Base-by-base conservation (phyloP, 352 stramenopile genomes). In the Globisporangium acanthophoron region DNA sequence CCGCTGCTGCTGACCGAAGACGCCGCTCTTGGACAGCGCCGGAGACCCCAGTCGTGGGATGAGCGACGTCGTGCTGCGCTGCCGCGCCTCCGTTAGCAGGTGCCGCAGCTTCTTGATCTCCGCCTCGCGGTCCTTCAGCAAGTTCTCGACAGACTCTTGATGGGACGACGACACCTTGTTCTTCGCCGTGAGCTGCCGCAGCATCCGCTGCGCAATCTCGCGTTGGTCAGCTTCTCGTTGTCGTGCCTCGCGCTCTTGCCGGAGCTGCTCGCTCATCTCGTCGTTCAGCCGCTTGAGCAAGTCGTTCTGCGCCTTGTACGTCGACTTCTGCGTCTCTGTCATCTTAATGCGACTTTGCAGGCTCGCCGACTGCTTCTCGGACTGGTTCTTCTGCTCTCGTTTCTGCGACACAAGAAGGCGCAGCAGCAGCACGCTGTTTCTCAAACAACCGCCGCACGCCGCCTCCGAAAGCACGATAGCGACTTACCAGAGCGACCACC, bases 321-420 rank as follows among this genome's bases (percentile, higher is more conserved):
- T 86, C 9, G 66, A 65, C n/a, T 75, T 75, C 55, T 94, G 78
- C 3, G 73, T 74, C 54, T 96, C 88, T 27, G 90, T 81, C 2
- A 78, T 73, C 58, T 93, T 96, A 60, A 89, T 74, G 58, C 91
- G 85, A 57, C 71, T 85, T 67, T 90, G 70, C 46, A 94, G 75
- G 35, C 86, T 62, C 33, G 80, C 78, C 21, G 80, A 76, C 15
- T 96, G 72, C 62, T 96, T 94, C 59, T 97, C 90, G 64, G 94
- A 92, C 54, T 98, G 84, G 54, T 87, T 86, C 68, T 90, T 90
- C 62, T 98, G 91, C 51, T 98, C 92, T 54, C 86, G 81, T 87
- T 97, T 97, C 71, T 93, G 62, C 48, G 63, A 62, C 43, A 70
- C 58, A 71, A 61, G 54, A 58, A 5, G 46, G 18, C 13, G 46